Percentiles rank a stretch among this genome's conserved stretches.
Evolutionary conservation across 2,329 filamentous ascomycete genomes (phyloP).

Genomic region (Neofusicoccum ribis): DNA sequence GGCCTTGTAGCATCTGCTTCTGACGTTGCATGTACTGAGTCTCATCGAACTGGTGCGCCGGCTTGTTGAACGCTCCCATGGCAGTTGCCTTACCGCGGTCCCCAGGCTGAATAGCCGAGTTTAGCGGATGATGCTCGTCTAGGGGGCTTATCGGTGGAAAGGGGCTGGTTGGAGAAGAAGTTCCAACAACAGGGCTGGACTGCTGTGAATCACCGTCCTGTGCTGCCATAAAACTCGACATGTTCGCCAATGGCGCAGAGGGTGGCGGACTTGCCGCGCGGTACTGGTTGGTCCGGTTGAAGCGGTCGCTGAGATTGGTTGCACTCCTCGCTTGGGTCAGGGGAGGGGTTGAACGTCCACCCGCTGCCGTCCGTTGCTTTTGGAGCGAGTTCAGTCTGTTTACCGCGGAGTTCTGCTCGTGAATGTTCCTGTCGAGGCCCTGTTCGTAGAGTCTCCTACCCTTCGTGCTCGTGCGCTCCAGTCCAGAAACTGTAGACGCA

Average conservation of each 20-base stretch:
- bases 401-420: conserved; percentile 77
- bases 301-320: conserved; percentile 51
- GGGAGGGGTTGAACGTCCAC: conserved; percentile 54
- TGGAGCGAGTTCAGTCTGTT: conserved; percentile 79
- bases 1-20: conserved; percentile 74
- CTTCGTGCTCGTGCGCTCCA: conserved; percentile 69
- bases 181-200: conserved; percentile 40
- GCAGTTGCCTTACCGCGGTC: conserved; percentile 83
- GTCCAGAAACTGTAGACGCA: conserved; percentile 18
- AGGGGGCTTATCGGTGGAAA: conserved; percentile 67
- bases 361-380: conserved; percentile 48
- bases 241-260: conserved; percentile 21
- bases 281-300: conserved; percentile 39
- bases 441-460: conserved; percentile 79
- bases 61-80: conserved; percentile 70
- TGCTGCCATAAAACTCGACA: conserved; percentile 20
- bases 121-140: conserved; percentile 64
- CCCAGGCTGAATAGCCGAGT: conserved; percentile 66
- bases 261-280: conserved; percentile 51
- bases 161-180: conserved; percentile 32
- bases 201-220: conserved; percentile 34
- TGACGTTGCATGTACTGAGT: conserved; percentile 81
- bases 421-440: conserved; percentile 73
- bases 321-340: conserved; percentile 47
- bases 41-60: conserved; percentile 76